Base-by-base conservation (phyloP, 176 grass and related monocot species). In the Lolium perenne region DNA sequence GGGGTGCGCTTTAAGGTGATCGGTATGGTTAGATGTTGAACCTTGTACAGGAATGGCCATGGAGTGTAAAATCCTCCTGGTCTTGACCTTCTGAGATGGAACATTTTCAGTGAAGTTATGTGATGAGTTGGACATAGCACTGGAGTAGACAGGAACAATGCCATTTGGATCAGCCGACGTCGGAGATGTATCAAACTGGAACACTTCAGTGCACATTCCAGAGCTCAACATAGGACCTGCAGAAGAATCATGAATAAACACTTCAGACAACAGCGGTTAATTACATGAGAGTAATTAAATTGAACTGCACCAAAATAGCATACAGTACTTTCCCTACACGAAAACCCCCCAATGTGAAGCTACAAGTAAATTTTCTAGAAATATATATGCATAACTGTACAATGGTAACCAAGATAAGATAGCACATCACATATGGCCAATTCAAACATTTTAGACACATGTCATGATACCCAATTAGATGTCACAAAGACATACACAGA, bases 201-300 rank as follows among this genome's bases (percentile, higher is more conserved):
- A 97, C 40, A 99, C 97, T 90, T 99, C 97, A 7, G 97, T 97
- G 87, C 97, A 99, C 90, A 97, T 97, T 76, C 97, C 92, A 22
- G 97, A 96, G 72, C 80, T 91, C 43, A 94, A 75, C 84, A 97
- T 84, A 59, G 92, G 87, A 38, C 94, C 97, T 99, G 73, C 38
- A 86, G 85, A 91, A 1, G 7, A 78, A 85, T 22, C 14, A 45
- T 61, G 23, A 48, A 53, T 20, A 55, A 78, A 40, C 18, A 48
- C n/a, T 29, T 77, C 15, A 62, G 43, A 10, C 11, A 41, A 43
- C 5, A 3, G n/a, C 22, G 57, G 9, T 47, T 35, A 79, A 59
- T 71, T 64, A 62, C 6, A 46, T 4, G 35, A 5, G 13, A 77
- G 40, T 2, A 38, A 81, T 38, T 69, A 59, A 41, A 86, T 53